Percentiles rank a stretch among this genome's conserved stretches.
phyloP scores from a whole-genome alignment of 768 basidiomycete genomes.

The Atractiella rhizophila region DNA sequence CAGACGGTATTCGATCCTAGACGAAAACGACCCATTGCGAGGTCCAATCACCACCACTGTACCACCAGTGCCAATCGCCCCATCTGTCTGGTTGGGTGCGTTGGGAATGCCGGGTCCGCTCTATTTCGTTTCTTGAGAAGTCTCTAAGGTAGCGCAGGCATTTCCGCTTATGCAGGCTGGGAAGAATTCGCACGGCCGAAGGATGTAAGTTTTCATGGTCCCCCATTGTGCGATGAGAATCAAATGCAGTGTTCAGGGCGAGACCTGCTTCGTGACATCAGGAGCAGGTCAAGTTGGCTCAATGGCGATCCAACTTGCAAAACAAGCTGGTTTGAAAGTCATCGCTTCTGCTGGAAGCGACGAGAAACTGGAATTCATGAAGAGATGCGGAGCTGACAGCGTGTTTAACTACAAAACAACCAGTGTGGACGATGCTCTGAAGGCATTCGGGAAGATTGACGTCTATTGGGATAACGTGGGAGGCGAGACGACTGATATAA shows the following conservation, averaged over 20 bases:
- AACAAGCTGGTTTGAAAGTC: constrained; percentile 31
- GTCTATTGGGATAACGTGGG: too few relatives aligned
- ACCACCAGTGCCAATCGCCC: background rate
- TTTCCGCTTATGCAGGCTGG: too few relatives aligned
- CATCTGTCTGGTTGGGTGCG: constrained; percentile 9
- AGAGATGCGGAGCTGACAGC: constrained; percentile 36
- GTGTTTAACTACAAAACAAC: constrained; percentile 44
- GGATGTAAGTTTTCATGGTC: too few relatives aligned
- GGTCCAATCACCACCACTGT: background rate
- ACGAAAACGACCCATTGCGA: too few relatives aligned
- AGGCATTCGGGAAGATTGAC: constrained; percentile 30
- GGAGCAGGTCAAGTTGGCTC: constrained; percentile 36
- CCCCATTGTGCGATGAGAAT: too few relatives aligned
- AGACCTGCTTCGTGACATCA: constrained; percentile 29
- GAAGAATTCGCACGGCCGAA: too few relatives aligned
- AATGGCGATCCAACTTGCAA: constrained; percentile 30
- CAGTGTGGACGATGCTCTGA: constrained; percentile 30
- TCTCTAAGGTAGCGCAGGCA: too few relatives aligned
- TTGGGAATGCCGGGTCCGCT: constrained; percentile 21
- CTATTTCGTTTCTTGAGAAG: too few relatives aligned
- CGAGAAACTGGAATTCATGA: constrained; percentile 42
- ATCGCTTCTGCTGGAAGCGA: constrained; percentile 47
- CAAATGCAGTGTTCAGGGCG: too few relatives aligned
- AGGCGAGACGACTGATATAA: too few relatives aligned
- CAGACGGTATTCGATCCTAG: too few relatives aligned